Percentiles rank a stretch among this genome's conserved stretches.
Evolutionary conservation across 2,329 filamentous ascomycete genomes (phyloP).

Genomic region (Thelonectria olida): DNA sequence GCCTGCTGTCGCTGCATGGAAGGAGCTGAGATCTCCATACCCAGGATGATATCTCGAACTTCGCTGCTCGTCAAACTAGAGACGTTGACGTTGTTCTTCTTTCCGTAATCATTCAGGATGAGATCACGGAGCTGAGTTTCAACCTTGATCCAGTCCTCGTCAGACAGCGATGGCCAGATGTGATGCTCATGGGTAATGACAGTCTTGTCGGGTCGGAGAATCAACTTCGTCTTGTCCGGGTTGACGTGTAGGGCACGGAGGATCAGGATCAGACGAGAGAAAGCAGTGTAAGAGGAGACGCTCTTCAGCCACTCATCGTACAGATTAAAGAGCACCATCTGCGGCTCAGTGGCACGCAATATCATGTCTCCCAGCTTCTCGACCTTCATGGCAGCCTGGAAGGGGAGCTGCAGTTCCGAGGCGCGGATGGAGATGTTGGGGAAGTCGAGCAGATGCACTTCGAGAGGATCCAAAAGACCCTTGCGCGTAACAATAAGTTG

Average conservation of each 20-base stretch:
- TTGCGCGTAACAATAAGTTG: slow-evolving; percentile 98
- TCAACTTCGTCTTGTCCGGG: slow-evolving; percentile 96
- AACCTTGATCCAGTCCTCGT: slow-evolving; percentile 99
- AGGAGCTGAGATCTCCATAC: slow-evolving; percentile 99
- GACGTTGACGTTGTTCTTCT: slow-evolving; percentile 99
- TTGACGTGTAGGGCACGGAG: slow-evolving; percentile 96
- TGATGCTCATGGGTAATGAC: slow-evolving; percentile 99
- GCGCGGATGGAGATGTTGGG: slow-evolving; percentile 98
- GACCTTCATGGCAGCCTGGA: slow-evolving; percentile 99
- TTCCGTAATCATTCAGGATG: slow-evolving; percentile 97
- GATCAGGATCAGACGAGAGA: slow-evolving; percentile 93
- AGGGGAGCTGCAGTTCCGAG: slow-evolving; percentile 94
- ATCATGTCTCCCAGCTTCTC: slow-evolving; percentile 99
- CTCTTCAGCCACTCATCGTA: slow-evolving; percentile 99
- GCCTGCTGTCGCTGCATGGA: slow-evolving; percentile 98
- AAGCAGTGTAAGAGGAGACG: slow-evolving; percentile 97
- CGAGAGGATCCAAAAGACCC: slow-evolving; percentile 93
- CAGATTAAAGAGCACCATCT: slow-evolving; percentile 99
- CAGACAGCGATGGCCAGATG: slow-evolving; percentile 94
- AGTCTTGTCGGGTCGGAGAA: slow-evolving; percentile 94
- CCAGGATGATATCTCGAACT: slow-evolving; percentile 96
- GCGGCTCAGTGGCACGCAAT: slow-evolving; percentile 94
- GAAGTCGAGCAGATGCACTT: slow-evolving; percentile 97
- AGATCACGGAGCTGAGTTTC: slow-evolving; percentile 95
- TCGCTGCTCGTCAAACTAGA: slow-evolving; percentile 96